A percentile compares a stretch with the other conserved stretches of the same genome.
Evolutionary conservation across 257 asterid genomes (phyloP).

Genomic region (Datura wrightii): DNA sequence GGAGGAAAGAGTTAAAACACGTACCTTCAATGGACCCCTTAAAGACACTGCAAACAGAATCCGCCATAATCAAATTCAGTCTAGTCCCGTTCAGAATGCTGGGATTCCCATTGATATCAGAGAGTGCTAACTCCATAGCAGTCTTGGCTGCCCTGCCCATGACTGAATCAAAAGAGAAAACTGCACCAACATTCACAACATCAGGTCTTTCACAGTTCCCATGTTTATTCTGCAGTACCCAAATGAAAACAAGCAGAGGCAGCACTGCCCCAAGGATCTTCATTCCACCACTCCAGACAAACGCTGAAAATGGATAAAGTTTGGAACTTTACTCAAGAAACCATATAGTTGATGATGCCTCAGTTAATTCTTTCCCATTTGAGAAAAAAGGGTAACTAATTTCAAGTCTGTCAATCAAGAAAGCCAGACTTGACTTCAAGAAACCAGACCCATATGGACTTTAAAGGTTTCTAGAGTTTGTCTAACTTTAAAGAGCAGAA

Average conservation of each 20-base stretch:
- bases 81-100: conserved; percentile 46
- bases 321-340: not conserved
- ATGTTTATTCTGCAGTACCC: not conserved
- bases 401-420: not conserved
- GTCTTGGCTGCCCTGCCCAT: conserved; percentile 54
- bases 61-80: conserved; percentile 43
- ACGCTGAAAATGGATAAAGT: not conserved
- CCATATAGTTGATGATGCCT: not conserved
- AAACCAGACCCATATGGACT: not conserved
- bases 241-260: not conserved
- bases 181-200: conserved; percentile 53
- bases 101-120: conserved; percentile 57
- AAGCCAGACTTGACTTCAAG: not conserved
- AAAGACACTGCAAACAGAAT: conserved; percentile 54
- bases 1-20: not conserved
- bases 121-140: conserved; percentile 60
- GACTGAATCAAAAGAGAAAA: conserved; percentile 48
- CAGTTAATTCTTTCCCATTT: not conserved
- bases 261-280: conserved; percentile 18
- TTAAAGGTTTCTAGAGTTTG: not conserved
- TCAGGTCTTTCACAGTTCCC: conserved; percentile 44
- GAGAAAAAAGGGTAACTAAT: not conserved
- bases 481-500: not conserved
- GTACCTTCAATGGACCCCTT: conserved; percentile 52
- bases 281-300: not conserved